These are phyloP conservation scores for grape (Vitis vinifera) DNA, from an alignment of 164 flowering plant species.

Conservation along the genomic window ASM3070453v1 NC_081810.1:15612501-15613000, in stretches of 20 bases:
- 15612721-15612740: constrained; percentile 18
- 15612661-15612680: constrained; percentile 18
- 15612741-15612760: constrained; percentile 13
- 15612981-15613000: constrained; percentile 17
- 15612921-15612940: constrained; percentile 2
- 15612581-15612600: constrained; percentile 12
- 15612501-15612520: constrained; percentile 15
- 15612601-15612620: constrained; percentile 16
- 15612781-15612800: constrained; percentile 26
- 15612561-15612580: constrained; percentile 1
- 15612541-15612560: constrained; percentile 2
- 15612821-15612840: constrained; percentile 4
- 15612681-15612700: constrained; percentile 17
- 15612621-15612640: constrained; percentile 9
- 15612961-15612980: constrained; percentile 12
- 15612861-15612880: constrained; percentile 15
- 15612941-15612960: constrained; percentile 9
- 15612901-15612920: constrained; percentile 17
- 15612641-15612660: constrained; percentile 11
- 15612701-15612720: constrained; percentile 19
- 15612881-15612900: constrained; percentile 17
- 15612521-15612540: constrained; percentile 8
- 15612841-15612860: constrained; percentile 9
- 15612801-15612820: constrained; percentile 19
- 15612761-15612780: constrained; percentile 18